Conservation (phyloP, 2,329 filamentous ascomycete genomes). For the Leptodontidium sp. region DNA sequence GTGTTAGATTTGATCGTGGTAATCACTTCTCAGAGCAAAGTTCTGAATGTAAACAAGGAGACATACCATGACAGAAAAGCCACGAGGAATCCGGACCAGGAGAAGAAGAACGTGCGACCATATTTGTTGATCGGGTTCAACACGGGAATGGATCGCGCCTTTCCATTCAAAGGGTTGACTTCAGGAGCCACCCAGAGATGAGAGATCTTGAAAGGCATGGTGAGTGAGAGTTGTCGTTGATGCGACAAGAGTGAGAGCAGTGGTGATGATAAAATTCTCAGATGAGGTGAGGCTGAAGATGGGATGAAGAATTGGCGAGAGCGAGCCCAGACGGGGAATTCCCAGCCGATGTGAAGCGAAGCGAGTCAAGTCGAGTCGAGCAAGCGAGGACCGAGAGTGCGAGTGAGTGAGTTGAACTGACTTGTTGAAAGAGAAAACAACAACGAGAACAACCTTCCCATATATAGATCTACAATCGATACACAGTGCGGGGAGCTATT, state of each 20-base stretch:
- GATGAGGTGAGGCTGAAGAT: conserved; percentile 8
- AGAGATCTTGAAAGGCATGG: conserved; percentile 39
- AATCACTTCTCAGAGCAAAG: neutral
- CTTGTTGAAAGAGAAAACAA: conserved; percentile 13
- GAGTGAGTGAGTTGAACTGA: conserved; percentile 19
- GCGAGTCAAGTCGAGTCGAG: conserved; percentile 5
- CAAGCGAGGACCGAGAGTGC: conserved; percentile 16
- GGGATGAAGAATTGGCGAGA: conserved; percentile 3
- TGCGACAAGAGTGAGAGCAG: neutral
- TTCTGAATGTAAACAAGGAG: neutral
- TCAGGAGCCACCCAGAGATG: conserved; percentile 43
- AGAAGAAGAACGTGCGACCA: conserved; percentile 90
- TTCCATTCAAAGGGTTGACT: conserved; percentile 79
- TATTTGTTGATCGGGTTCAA: conserved; percentile 82
- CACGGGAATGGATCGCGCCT: conserved; percentile 81
- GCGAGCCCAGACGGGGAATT: conserved; percentile 1
- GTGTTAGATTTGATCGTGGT: neutral
- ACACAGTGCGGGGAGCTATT: conserved; percentile 13
- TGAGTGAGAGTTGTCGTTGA: conserved; percentile 9
- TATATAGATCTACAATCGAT: conserved; percentile 17
- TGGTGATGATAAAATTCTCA: neutral
- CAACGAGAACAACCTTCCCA: conserved; percentile 6
- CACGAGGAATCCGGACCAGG: conserved; percentile 80
- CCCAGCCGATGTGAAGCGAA: conserved; percentile 6
- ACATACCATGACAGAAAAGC: conserved; percentile 82